A percentile compares a stretch with the other conserved stretches of the same genome.
Conservation (phyloP, 306 rosid species). For the Quercus rubra region DNA sequence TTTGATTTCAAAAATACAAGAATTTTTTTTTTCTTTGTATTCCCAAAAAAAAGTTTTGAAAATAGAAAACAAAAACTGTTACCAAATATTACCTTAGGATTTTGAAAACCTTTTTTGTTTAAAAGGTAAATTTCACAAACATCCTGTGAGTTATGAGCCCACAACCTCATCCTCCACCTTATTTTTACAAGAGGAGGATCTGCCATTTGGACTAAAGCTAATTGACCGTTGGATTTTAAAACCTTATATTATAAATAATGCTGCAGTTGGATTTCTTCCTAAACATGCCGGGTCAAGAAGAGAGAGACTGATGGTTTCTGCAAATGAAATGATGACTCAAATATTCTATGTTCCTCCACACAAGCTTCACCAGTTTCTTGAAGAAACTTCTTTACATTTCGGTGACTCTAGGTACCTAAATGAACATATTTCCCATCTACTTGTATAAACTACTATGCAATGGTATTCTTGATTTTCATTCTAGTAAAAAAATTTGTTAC, state of each 20-base stretch:
- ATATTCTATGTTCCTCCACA: conserved; percentile 95
- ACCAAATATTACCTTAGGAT: not conserved
- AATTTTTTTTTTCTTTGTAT: too few relatives aligned
- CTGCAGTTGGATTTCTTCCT: conserved; percentile 83
- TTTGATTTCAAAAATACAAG: too few relatives aligned
- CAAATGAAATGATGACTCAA: conserved; percentile 68
- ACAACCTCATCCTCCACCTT: too few relatives aligned
- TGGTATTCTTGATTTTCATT: not conserved
- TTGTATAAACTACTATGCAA: too few relatives aligned
- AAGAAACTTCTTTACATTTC: conserved; percentile 61
- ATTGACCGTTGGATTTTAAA: not conserved
- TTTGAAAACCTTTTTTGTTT: too few relatives aligned
- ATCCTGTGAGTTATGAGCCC: too few relatives aligned
- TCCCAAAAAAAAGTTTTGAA: too few relatives aligned
- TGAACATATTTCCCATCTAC: not conserved
- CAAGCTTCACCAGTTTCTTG: conserved; percentile 78
- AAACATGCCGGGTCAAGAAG: conserved; percentile 72
- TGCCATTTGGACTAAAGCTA: too few relatives aligned
- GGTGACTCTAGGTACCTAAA: conserved; percentile 61
- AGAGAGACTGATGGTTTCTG: conserved; percentile 71
- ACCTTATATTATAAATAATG: conserved; percentile 8
- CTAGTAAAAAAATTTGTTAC: too few relatives aligned
- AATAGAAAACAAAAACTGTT: too few relatives aligned
- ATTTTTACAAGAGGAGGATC: too few relatives aligned
- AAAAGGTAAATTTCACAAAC: too few relatives aligned